These are phyloP conservation scores for Kodamaea sp. DNA, from an alignment of 1,139 yeast genomes.

Conservation along the genomic window DNA sequence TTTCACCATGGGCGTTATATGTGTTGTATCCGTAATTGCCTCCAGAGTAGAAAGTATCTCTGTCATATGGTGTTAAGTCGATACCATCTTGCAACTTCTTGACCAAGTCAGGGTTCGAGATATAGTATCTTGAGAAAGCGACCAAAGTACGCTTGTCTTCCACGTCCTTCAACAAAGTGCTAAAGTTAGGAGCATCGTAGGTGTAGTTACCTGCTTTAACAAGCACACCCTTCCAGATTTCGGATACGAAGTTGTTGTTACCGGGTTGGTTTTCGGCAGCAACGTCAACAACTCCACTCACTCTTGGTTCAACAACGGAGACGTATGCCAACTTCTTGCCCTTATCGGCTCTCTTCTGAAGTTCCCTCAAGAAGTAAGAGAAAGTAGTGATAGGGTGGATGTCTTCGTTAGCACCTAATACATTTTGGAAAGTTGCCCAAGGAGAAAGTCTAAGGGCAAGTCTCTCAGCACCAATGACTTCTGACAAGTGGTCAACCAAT, in stretches of 20 bases:
- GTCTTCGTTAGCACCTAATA: slow-evolving; percentile 27
- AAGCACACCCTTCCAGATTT: slow-evolving; percentile 38
- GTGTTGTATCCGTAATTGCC: slow-evolving; percentile 33
- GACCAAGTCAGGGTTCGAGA: slow-evolving; percentile 55
- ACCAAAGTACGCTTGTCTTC: slow-evolving; percentile 36
- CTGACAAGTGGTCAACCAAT: slow-evolving; percentile 35
- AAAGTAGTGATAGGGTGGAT: slow-evolving; percentile 27
- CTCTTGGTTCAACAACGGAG: slow-evolving; percentile 16
- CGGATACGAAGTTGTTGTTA: slow-evolving; percentile 21
- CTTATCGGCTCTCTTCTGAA: slow-evolving; percentile 38
- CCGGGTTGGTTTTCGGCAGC: slow-evolving; percentile 17
- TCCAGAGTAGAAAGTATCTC: slow-evolving; percentile 23
- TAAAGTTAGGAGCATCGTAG: slow-evolving; percentile 13
- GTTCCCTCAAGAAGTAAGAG: slow-evolving; percentile 32
- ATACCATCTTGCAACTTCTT: slow-evolving; percentile 13
- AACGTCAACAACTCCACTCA: slow-evolving; percentile 14
- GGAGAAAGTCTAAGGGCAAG: slow-evolving; percentile 16
- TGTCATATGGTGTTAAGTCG: slow-evolving; percentile 19
- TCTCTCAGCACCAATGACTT: slow-evolving; percentile 12
- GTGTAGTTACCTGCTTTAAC: slow-evolving; percentile 41
- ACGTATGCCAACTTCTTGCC: slow-evolving; percentile 33
- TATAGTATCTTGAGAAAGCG: slow-evolving; percentile 50
- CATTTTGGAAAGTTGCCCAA: slow-evolving; percentile 33
- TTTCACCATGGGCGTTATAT: slow-evolving; percentile 19
- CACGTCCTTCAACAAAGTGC: slow-evolving; percentile 14